A percentile compares a stretch with the other conserved stretches of the same genome.
Conservation (phyloP, 495 filamentous ascomycete species). For the Darksidea phi region DNA sequence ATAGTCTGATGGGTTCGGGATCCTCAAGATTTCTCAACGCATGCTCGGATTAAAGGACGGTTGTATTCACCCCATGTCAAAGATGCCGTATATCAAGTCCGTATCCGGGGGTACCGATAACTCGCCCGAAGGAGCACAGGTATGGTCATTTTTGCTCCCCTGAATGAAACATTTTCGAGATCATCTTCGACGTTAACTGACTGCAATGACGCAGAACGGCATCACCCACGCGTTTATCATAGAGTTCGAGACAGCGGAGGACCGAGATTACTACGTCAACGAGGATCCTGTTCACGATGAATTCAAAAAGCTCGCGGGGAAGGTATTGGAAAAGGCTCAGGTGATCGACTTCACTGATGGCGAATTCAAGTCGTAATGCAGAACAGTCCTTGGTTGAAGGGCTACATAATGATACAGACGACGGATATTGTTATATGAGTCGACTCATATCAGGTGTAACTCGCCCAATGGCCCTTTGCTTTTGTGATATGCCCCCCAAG, state of each 20-base stretch:
- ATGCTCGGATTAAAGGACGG: conserved; percentile 24
- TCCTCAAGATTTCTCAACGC: conserved; percentile 13
- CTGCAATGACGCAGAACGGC: conserved; percentile 20
- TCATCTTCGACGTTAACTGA: not conserved
- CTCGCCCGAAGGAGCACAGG: conserved; percentile 27
- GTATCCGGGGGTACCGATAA: conserved; percentile 31
- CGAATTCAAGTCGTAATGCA: conserved; percentile 21
- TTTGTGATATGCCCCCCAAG: too few species aligned
- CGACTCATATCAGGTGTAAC: too few species aligned
- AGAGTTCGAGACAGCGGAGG: conserved; percentile 31
- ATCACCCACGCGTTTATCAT: conserved; percentile 33
- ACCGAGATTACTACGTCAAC: conserved; percentile 31
- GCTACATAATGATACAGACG: too few species aligned
- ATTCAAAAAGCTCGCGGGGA: conserved; percentile 21
- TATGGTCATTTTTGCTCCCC: conserved; percentile 12
- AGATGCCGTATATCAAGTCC: conserved; percentile 31
- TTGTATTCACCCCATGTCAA: conserved; percentile 30
- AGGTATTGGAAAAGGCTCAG: conserved; percentile 26
- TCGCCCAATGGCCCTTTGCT: too few species aligned
- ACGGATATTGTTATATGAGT: too few species aligned
- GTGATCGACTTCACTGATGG: conserved; percentile 29
- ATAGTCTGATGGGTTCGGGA: not conserved
- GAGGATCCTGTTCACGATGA: conserved; percentile 29
- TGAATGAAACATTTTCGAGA: not conserved
- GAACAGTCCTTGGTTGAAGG: too few species aligned